These are phyloP conservation scores for Eruca vesicaria DNA, from an alignment of 441 rosid species.

Conservation along the genomic window DNA sequence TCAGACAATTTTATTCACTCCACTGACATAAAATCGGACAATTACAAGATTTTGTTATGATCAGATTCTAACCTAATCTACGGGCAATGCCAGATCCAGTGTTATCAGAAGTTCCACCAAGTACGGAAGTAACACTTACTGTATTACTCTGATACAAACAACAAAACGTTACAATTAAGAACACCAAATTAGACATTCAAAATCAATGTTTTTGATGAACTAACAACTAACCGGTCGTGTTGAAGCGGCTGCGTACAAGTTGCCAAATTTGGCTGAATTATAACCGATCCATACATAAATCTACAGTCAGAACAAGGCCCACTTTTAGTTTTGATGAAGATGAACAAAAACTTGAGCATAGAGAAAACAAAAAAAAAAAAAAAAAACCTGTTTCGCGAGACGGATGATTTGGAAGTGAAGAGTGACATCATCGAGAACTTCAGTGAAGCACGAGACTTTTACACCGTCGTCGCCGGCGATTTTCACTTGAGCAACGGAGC, in stretches of 20 bases:
- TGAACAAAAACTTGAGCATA: not conserved
- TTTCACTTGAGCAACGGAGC: constrained; percentile 22
- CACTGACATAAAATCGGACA: not conserved
- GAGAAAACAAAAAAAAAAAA: not conserved
- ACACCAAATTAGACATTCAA: not conserved
- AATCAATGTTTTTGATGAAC: not conserved
- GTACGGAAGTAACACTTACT: constrained; percentile 69
- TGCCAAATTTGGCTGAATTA: constrained; percentile 74
- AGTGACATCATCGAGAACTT: constrained; percentile 57
- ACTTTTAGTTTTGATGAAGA: constrained; percentile 5
- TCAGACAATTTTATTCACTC: not conserved
- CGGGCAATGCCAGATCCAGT: constrained; percentile 87
- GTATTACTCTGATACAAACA: constrained; percentile 50
- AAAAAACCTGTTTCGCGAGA: constrained; percentile 66
- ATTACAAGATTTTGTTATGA: not conserved
- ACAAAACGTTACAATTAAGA: not conserved
- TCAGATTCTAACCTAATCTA: constrained; percentile 55
- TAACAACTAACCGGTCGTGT: constrained; percentile 49
- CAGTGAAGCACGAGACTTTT: constrained; percentile 61
- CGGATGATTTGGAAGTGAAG: constrained; percentile 75
- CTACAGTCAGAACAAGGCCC: constrained; percentile 24
- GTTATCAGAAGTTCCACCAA: constrained; percentile 86
- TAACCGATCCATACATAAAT: constrained; percentile 86
- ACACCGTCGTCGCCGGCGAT: constrained; percentile 21
- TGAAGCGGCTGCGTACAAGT: constrained; percentile 76